Percentiles rank a stretch among this genome's conserved stretches.
Conservation (phyloP, 2,329 filamentous ascomycete genomes). For the Pseudocercospora eumusae region DNA sequence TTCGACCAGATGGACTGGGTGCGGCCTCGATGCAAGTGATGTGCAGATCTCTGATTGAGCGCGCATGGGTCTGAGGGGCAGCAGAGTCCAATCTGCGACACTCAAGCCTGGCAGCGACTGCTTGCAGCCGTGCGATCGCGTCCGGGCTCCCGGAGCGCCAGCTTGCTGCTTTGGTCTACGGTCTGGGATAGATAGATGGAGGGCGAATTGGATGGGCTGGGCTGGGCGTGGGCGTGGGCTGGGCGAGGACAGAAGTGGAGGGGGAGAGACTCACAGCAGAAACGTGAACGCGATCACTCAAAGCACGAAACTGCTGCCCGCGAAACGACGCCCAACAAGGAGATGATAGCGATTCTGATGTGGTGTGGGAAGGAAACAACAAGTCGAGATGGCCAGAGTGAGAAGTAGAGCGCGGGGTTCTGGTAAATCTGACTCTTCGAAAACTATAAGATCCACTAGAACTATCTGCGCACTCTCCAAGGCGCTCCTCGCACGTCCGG, state of each 20-base stretch:
- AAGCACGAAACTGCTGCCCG: slow-evolving; percentile 20
- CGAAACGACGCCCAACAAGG: slow-evolving; percentile 22
- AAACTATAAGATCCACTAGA: background rate
- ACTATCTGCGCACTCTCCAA: slow-evolving; percentile 1
- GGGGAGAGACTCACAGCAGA: slow-evolving; percentile 12
- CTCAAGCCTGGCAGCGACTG: background rate
- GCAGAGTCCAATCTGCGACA: slow-evolving; percentile 1
- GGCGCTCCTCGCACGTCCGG: slow-evolving; percentile 5
- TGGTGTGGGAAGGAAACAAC: background rate
- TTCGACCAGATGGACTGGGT: background rate
- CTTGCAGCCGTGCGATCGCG: slow-evolving; percentile 1
- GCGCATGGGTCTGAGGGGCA: slow-evolving; percentile 5
- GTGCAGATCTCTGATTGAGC: slow-evolving; percentile 5
- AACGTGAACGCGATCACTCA: slow-evolving; percentile 15
- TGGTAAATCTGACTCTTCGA: slow-evolving; percentile 6
- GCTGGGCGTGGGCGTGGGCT: background rate
- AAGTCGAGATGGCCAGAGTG: background rate
- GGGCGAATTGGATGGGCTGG: background rate
- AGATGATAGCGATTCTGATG: slow-evolving; percentile 15
- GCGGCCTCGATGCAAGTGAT: background rate
- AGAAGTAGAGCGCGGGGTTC: background rate
- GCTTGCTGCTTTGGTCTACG: background rate
- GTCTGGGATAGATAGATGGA: slow-evolving; percentile 3
- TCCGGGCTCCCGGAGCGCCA: slow-evolving; percentile 1
- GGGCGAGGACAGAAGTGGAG: background rate